phyloP scores from a whole-genome alignment of 495 filamentous ascomycete species.

The Aspergillus bridgeri region DNA sequence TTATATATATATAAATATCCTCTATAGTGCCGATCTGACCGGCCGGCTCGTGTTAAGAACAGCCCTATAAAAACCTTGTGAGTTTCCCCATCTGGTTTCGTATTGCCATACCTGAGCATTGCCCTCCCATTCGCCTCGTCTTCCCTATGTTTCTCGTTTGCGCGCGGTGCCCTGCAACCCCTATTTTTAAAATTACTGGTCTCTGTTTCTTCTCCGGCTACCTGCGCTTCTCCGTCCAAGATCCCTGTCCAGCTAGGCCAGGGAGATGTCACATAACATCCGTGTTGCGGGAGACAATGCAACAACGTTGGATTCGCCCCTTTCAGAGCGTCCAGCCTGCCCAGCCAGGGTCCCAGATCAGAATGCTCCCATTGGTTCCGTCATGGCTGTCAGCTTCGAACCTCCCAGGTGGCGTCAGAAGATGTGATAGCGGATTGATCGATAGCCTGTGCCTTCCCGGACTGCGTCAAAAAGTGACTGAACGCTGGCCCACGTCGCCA shows the following conservation, averaged over 20 bases:
- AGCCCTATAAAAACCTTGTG: neutral
- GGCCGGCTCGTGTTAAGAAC: neutral
- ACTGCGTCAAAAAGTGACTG: conserved; percentile 25
- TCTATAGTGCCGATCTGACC: neutral
- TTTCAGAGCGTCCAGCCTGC: conserved; percentile 3
- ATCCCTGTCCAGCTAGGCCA: conserved; percentile 9
- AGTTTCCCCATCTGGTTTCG: neutral
- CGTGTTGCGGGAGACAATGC: conserved; percentile 12
- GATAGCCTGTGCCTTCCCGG: conserved; percentile 35
- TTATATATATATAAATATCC: neutral
- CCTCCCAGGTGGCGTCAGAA: conserved; percentile 30
- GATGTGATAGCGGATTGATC: conserved; percentile 28
- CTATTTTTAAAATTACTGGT: neutral
- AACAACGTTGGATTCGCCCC: conserved; percentile 13
- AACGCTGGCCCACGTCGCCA: conserved; percentile 20
- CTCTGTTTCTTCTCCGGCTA: neutral
- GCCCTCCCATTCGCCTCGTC: neutral
- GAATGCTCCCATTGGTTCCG: conserved; percentile 26
- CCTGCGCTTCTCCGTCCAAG: neutral
- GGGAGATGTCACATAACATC: conserved; percentile 1
- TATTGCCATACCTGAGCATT: neutral
- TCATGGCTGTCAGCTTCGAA: conserved; percentile 13
- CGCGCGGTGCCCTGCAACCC: neutral
- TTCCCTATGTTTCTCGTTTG: neutral
- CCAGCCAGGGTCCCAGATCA: conserved; percentile 12